Conservation (phyloP, 1,284 basidiomycete genomes). For the Heterobasidion irregulare region DNA sequence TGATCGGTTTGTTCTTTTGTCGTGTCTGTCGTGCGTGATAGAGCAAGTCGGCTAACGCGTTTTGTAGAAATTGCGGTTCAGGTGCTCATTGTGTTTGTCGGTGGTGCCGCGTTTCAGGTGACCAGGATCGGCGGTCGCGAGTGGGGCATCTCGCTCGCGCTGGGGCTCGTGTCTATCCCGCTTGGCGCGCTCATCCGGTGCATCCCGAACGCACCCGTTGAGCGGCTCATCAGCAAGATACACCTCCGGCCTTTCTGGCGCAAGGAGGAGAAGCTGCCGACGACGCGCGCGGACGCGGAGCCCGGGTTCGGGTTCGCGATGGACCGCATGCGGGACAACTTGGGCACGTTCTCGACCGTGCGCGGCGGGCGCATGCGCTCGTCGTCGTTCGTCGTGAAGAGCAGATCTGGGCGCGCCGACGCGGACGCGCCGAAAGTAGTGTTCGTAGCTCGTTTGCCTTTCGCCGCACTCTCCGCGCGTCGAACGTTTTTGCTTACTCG, state of each 20-base stretch:
- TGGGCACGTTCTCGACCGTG: slow-evolving; percentile 72
- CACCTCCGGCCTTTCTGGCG: slow-evolving; percentile 68
- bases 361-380: slow-evolving; percentile 82
- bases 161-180: slow-evolving; percentile 84
- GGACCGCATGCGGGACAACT: slow-evolving; percentile 77
- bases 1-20: slow-evolving; percentile 51
- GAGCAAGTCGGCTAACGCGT: background rate
- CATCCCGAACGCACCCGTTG: slow-evolving; percentile 78
- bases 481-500: background rate
- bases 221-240: slow-evolving; percentile 58
- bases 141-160: slow-evolving; percentile 89
- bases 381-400: slow-evolving; percentile 77
- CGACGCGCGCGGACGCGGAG: slow-evolving; percentile 49
- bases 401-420: slow-evolving; percentile 48
- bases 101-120: slow-evolving; percentile 91
- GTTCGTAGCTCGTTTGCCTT: slow-evolving; percentile 15
- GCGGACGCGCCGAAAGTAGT: slow-evolving; percentile 33
- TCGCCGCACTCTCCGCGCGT: background rate
- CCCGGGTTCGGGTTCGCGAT: slow-evolving; percentile 59
- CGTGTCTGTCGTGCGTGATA: slow-evolving; percentile 3
- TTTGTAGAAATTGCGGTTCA: slow-evolving; percentile 77
- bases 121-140: slow-evolving; percentile 70
- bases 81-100: slow-evolving; percentile 85
- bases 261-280: slow-evolving; percentile 64
- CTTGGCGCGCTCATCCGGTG: slow-evolving; percentile 79